Base-by-base conservation (phyloP, 225 moss, liverwort and hornwort genomes). In the Sphagnum tenellum region DNA sequence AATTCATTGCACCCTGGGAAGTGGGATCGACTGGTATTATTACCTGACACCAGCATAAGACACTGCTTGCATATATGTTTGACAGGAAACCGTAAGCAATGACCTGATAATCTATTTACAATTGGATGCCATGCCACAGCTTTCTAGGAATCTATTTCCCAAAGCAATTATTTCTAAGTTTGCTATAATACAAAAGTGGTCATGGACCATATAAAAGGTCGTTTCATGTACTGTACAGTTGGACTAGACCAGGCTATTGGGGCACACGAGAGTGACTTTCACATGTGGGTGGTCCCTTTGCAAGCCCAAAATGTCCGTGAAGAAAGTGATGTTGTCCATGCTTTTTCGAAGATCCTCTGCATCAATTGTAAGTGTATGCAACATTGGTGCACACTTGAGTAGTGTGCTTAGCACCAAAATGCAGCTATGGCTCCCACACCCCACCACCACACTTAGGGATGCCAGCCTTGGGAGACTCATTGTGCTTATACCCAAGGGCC, bases 251-350 rank as follows among this genome's bases (percentile, higher is more conserved):
- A 84, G 70, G 53, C 77, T 84, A 62, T 66, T 74, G 72, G 83
- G 83, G 63, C 83, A 84, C 2, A 68, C 56, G 45, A 84, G 57
- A 10, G 77, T 75, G 14, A 84, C 51, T 66, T 80, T 80, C 55
- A 84, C 84, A 68, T 80, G 72, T 6, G 80, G 75, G 61, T 80
- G 80, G 66, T 80, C 77, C 71, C 84, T 73, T 68, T 84, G 84
- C 65, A 84, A 67, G 64, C 80, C 77, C 75, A 84, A 66, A 45
- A 84, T 67, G 63, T 77, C 75, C 7, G 73, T 66, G 77, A 84
- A 84, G 73, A 84, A 80, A 55, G 68, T 66, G 11, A 71, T 70
- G 73, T 84, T 84, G 80, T 80, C 80, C 80, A 84, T 80, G 73
- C 70, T 75, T 69, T 80, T 84, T n/a, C 68, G 70, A 8, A 84